A percentile compares a stretch with the other conserved stretches of the same genome.
These are phyloP conservation scores for Colletotrichum godetiae DNA, from an alignment of 2,329 filamentous ascomycete genomes.

Conservation along the genomic window DNA sequence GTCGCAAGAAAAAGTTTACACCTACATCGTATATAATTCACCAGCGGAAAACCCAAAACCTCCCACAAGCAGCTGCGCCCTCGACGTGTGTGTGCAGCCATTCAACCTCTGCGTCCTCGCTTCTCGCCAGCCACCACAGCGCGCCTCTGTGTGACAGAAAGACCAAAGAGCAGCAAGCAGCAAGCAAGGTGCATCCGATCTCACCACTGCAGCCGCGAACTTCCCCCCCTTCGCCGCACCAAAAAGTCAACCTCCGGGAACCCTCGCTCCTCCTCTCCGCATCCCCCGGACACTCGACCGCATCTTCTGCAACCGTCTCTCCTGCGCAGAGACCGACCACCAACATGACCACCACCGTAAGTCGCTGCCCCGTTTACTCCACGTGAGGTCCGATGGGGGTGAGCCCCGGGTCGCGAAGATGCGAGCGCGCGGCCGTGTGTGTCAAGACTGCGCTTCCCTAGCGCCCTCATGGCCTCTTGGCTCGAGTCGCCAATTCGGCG, in stretches of 20 bases:
- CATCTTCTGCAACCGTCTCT: constrained; percentile 40
- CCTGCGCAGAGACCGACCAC: constrained; percentile 30
- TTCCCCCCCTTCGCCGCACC: not conserved
- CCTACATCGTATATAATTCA: constrained; percentile 33
- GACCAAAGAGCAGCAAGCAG: not conserved
- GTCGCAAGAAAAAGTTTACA: constrained; percentile 32
- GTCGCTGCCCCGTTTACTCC: constrained; percentile 39
- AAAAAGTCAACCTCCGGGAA: constrained; percentile 12
- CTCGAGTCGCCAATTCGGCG: constrained; percentile 30
- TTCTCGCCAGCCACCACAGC: not conserved
- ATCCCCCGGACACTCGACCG: constrained; percentile 36
- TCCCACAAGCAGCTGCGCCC: constrained; percentile 2
- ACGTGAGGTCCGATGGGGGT: constrained; percentile 33
- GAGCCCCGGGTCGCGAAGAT: constrained; percentile 34
- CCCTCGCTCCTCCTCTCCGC: constrained; percentile 16
- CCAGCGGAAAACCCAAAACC: constrained; percentile 10
- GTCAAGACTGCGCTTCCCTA: constrained; percentile 48
- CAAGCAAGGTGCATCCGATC: not conserved
- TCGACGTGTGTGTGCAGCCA: not conserved
- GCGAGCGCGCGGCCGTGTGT: constrained; percentile 47
- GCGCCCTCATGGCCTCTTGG: constrained; percentile 37
- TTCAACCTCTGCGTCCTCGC: not conserved
- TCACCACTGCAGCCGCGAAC: constrained; percentile 3
- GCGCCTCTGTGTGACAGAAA: not conserved
- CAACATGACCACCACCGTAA: constrained; percentile 52